Percentiles rank a stretch among this genome's conserved stretches.
Conservation (phyloP, 192 early-diverging fungal genomes). For the Coemansia brasiliensis region DNA sequence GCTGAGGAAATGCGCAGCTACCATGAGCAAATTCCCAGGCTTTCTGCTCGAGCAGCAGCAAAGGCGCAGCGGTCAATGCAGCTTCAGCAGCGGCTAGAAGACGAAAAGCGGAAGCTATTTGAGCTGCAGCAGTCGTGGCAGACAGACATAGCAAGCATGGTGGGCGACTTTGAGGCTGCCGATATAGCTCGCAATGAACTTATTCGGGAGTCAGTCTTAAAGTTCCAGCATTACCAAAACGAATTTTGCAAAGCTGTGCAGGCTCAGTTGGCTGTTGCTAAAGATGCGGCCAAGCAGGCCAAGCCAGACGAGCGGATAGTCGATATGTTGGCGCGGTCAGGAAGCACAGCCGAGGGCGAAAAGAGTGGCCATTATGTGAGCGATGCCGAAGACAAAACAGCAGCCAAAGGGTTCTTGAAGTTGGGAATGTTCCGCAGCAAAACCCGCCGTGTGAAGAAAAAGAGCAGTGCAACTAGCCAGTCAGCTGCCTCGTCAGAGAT, state of each 20-base stretch:
- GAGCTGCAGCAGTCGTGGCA: conserved; percentile 48
- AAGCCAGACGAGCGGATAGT: conserved; percentile 14
- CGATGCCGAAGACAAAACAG: conserved; percentile 13
- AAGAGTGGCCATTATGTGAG: neutral
- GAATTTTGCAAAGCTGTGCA: conserved; percentile 37
- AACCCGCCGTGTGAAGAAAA: conserved; percentile 23
- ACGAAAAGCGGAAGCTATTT: conserved; percentile 27
- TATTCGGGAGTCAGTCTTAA: conserved; percentile 35
- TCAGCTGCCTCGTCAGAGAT: conserved; percentile 17
- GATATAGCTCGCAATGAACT: conserved; percentile 43
- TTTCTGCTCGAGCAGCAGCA: conserved; percentile 33
- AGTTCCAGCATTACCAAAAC: conserved; percentile 43
- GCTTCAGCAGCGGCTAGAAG: conserved; percentile 31
- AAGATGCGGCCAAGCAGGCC: conserved; percentile 16
- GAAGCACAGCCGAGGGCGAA: neutral
- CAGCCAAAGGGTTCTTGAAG: conserved; percentile 31
- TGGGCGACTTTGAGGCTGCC: conserved; percentile 40
- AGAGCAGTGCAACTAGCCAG: conserved; percentile 11
- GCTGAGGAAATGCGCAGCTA: conserved; percentile 31
- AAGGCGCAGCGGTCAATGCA: conserved; percentile 42
- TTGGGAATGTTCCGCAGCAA: conserved; percentile 41
- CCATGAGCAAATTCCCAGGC: conserved; percentile 46
- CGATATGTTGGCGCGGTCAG: conserved; percentile 14
- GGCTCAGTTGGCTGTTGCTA: conserved; percentile 1
- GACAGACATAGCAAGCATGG: conserved; percentile 24